Evolutionary conservation across 106 monocot species (phyloP).

Genomic region (Amphibolis antarctica): DNA sequence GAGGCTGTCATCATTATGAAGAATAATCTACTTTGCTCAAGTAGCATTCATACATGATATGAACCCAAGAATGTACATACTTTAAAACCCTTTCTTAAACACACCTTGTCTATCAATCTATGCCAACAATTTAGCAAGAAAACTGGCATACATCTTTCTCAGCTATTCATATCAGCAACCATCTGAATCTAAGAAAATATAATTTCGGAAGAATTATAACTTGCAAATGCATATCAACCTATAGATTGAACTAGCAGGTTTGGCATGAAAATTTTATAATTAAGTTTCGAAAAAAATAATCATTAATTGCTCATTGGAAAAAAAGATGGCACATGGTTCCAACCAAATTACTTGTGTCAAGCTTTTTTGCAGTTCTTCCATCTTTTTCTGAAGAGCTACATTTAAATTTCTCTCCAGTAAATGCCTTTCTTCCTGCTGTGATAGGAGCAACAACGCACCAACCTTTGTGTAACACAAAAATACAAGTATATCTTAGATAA

Average conservation of each 20-base stretch:
- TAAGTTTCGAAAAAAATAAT: background rate
- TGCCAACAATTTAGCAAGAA: background rate
- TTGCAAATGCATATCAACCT: background rate
- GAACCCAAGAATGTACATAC: too few relatives aligned
- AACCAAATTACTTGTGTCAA: slow-evolving; percentile 57
- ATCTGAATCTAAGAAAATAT: background rate
- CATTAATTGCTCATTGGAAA: background rate
- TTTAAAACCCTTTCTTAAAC: background rate
- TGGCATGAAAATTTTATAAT: background rate
- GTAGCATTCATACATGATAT: too few relatives aligned
- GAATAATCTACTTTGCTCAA: too few relatives aligned
- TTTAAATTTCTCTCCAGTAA: slow-evolving; percentile 63
- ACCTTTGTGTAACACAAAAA: slow-evolving; percentile 35
- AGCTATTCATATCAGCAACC: too few relatives aligned
- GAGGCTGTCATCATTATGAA: too few relatives aligned
- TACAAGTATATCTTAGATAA: background rate
- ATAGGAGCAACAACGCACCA: slow-evolving; percentile 68
- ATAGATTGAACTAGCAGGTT: background rate
- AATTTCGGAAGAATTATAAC: background rate
- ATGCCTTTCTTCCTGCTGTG: slow-evolving; percentile 93
- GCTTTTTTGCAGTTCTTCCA: slow-evolving; percentile 69
- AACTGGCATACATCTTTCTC: too few relatives aligned
- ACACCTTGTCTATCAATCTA: background rate
- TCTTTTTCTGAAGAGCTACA: slow-evolving; percentile 52
- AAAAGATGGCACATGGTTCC: background rate